Evolutionary conservation across 441 rosid genomes (phyloP).

Genomic region (Gossypium lobatum): DNA sequence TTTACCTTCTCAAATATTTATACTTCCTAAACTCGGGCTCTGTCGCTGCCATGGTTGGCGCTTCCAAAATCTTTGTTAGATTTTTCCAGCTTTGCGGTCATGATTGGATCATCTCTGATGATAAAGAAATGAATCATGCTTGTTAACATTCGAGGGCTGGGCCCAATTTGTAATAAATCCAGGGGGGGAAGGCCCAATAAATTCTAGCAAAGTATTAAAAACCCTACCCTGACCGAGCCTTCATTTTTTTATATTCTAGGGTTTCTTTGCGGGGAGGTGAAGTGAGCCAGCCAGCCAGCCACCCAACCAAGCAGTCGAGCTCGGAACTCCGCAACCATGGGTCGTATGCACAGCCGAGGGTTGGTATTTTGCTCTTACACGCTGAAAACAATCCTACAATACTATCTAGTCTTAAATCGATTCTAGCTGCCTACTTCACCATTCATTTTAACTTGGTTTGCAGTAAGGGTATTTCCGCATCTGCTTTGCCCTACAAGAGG

Average conservation of each 20-base stretch:
- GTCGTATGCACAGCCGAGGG: slow-evolving; percentile 87
- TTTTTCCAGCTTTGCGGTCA: too few relatives aligned
- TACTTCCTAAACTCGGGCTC: too few relatives aligned
- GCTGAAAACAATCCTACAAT: not conserved
- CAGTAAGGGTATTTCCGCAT: slow-evolving; percentile 87
- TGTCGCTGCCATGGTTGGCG: too few relatives aligned
- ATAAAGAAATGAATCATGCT: too few relatives aligned
- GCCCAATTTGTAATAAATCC: not conserved
- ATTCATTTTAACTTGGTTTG: not conserved
- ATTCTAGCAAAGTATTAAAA: slow-evolving; percentile 12
- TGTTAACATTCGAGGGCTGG: not conserved
- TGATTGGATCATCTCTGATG: too few relatives aligned
- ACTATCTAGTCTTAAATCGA: not conserved
- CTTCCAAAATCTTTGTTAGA: too few relatives aligned
- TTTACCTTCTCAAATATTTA: too few relatives aligned
- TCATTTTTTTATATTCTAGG: slow-evolving; percentile 16
- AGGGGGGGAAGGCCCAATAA: not conserved
- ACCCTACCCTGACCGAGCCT: not conserved
- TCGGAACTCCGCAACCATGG: slow-evolving; percentile 39
- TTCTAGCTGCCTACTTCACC: not conserved
- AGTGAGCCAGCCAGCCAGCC: not conserved
- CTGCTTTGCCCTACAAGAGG: slow-evolving; percentile 77
- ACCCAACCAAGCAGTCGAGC: not conserved
- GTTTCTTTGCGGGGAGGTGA: slow-evolving; percentile 17
- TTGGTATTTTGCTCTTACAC: slow-evolving; percentile 10